phyloP scores from a whole-genome alignment of 2,329 filamentous ascomycete species.

The Pseudovirgaria hyperparasitica region DNA sequence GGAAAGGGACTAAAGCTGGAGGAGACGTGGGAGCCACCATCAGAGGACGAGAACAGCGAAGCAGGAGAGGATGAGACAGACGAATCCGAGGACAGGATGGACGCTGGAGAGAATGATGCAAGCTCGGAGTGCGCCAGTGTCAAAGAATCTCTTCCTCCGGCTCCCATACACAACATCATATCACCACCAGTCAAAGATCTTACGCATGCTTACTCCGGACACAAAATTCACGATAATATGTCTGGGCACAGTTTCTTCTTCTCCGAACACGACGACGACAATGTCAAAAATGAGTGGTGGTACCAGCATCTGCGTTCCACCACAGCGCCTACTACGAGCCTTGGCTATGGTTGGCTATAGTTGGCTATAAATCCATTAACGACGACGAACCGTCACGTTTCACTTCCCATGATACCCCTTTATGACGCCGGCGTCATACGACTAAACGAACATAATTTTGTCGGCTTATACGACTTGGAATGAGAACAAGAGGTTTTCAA shows the following conservation, averaged over 20 bases:
- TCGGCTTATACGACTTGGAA: too few relatives aligned
- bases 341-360: conserved; percentile 26
- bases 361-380: background rate
- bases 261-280: conserved; percentile 25
- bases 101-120: conserved; percentile 28
- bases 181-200: conserved; percentile 9
- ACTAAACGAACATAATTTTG: too few relatives aligned
- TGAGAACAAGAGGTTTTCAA: too few relatives aligned
- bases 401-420: too few relatives aligned
- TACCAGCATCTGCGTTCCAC: conserved; percentile 24
- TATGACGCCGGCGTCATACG: too few relatives aligned
- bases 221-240: conserved; percentile 18
- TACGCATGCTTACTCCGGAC: conserved; percentile 16
- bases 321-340: conserved; percentile 22
- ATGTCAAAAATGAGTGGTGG: conserved; percentile 27
- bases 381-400: too few relatives aligned
- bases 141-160: conserved; percentile 14
- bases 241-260: conserved; percentile 29
- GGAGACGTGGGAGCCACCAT: conserved; percentile 62
- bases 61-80: conserved; percentile 35
- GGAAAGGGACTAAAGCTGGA: conserved; percentile 72
- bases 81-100: conserved; percentile 35
- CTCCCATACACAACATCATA: conserved; percentile 9
- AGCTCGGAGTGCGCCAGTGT: conserved; percentile 35
- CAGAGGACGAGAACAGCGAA: conserved; percentile 29